Evolutionary conservation across 192 early-diverging fungal species (phyloP).

Genomic region (Backusella macrospora): DNA sequence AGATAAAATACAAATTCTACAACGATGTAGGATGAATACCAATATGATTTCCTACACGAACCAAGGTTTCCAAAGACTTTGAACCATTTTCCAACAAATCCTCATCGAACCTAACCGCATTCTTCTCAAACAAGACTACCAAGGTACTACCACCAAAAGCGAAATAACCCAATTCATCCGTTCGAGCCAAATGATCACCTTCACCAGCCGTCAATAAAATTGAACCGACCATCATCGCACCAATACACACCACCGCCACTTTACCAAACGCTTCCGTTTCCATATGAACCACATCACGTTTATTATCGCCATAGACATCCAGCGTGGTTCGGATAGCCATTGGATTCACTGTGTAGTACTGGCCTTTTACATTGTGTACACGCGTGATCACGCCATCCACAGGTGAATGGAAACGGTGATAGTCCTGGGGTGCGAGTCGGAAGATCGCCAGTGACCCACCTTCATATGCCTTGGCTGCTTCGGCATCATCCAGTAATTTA

Average conservation of each 20-base stretch:
- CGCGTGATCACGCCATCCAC: slow-evolving; percentile 65
- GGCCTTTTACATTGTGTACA: slow-evolving; percentile 57
- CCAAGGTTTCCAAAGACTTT: slow-evolving; percentile 70
- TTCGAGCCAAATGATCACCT: slow-evolving; percentile 50
- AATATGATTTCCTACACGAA: slow-evolving; percentile 37
- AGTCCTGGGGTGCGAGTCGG: slow-evolving; percentile 83
- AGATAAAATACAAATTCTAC: slow-evolving; percentile 12
- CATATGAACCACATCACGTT: slow-evolving; percentile 65
- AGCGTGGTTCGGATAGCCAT: slow-evolving; percentile 74
- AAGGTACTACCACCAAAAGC: slow-evolving; percentile 83
- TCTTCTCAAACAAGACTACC: slow-evolving; percentile 67
- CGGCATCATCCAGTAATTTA: slow-evolving; percentile 57
- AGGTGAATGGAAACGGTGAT: slow-evolving; percentile 78
- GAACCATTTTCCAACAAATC: slow-evolving; percentile 69
- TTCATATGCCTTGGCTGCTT: slow-evolving; percentile 52
- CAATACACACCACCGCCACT: slow-evolving; percentile 71
- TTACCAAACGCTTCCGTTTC: slow-evolving; percentile 67
- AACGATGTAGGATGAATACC: slow-evolving; percentile 8
- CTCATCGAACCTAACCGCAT: slow-evolving; percentile 63
- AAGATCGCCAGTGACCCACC: slow-evolving; percentile 73
- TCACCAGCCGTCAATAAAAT: slow-evolving; percentile 58
- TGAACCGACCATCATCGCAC: slow-evolving; percentile 87
- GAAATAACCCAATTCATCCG: slow-evolving; percentile 84
- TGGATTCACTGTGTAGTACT: slow-evolving; percentile 84
- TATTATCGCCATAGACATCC: slow-evolving; percentile 85